Conservation (phyloP, 352 stramenopile species). For the Pythium guiyangense region DNA sequence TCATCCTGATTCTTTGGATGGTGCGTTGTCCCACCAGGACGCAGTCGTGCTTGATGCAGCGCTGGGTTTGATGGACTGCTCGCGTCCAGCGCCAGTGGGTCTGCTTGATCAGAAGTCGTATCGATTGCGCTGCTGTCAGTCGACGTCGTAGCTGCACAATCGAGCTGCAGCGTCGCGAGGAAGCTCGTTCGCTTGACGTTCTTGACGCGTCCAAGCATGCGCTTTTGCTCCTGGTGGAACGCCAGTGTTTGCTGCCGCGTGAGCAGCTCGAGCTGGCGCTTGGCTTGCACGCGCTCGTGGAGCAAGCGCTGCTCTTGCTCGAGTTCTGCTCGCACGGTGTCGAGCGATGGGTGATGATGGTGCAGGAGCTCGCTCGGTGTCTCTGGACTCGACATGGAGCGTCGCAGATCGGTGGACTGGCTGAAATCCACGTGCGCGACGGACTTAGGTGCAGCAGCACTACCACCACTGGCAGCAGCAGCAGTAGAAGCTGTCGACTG, state of each 20-base stretch:
- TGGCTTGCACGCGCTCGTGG: constrained; percentile 12
- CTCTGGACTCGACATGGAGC: neutral
- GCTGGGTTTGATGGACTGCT: neutral
- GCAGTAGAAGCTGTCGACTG: neutral
- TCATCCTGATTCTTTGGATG: constrained; percentile 1
- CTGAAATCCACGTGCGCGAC: constrained; percentile 8
- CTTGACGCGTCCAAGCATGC: constrained; percentile 5
- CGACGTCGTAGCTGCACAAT: constrained; percentile 1
- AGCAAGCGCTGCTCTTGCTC: constrained; percentile 7
- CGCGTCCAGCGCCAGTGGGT: neutral
- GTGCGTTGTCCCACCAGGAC: neutral
- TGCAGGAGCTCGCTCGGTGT: neutral
- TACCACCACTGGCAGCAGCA: too few relatives aligned
- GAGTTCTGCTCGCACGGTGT: constrained; percentile 1
- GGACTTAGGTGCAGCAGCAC: neutral
- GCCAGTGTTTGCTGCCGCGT: constrained; percentile 13
- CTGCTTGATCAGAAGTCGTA: neutral
- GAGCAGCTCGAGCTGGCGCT: constrained; percentile 11
- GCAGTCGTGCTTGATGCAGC: neutral
- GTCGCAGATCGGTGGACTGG: neutral
- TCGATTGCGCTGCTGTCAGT: neutral
- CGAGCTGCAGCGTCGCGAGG: constrained; percentile 24
- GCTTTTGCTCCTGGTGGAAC: constrained; percentile 21
- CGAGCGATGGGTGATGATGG: neutral
- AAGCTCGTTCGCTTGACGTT: constrained; percentile 22